Base-by-base conservation (phyloP, 139 green algal species). In the Haematococcus sp. region DNA sequence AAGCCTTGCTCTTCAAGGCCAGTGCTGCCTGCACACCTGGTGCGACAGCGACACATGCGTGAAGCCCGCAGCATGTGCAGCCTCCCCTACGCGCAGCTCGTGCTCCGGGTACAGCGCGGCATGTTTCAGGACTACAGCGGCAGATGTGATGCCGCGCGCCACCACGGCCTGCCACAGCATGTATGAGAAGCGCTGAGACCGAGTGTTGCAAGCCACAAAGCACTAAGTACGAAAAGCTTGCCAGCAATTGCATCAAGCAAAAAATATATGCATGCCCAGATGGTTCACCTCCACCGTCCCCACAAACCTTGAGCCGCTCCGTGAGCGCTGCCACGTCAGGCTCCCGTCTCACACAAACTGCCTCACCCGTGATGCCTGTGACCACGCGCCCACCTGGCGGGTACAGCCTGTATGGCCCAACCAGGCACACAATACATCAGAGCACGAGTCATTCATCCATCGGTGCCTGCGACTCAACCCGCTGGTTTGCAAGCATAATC, bases 101-200 rank as follows among this genome's bases (percentile, higher is more conserved):
- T 98, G 94, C 1, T 91, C 86, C 1, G 91, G 92, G 84, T 91
- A 98, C 35, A 95, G 87, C 72, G 92, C 93, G 0, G 92, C 86
- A 70, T 99, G 95, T 81, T 98, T 96, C 9, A 98, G 82, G 22
- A 97, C 92, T 20, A 99, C 89, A 0, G 95, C 93, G 25, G 98
- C 35, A 70, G 78, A 92, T 40, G 49, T 74, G 55, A 99, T 97
- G 70, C 95, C 95, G 52, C 22, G 19, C 20, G 52, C 79, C 16
- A 90, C 55, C 17, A 95, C 82, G 2, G 33, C 74, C 78, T 94
- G 72, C 85, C 72, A 60, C 52, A 34, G 55, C 9, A 63, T 7
- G 7, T 25, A 63, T 30, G 9, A 34, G n/a, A 25, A 63, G 55
- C 25, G 55, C 34, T 7, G n/a, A 28, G 2, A 43, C 4, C 3